phyloP scores from a whole-genome alignment of 768 basidiomycete species.

The Strobilomyces dryophilus region DNA sequence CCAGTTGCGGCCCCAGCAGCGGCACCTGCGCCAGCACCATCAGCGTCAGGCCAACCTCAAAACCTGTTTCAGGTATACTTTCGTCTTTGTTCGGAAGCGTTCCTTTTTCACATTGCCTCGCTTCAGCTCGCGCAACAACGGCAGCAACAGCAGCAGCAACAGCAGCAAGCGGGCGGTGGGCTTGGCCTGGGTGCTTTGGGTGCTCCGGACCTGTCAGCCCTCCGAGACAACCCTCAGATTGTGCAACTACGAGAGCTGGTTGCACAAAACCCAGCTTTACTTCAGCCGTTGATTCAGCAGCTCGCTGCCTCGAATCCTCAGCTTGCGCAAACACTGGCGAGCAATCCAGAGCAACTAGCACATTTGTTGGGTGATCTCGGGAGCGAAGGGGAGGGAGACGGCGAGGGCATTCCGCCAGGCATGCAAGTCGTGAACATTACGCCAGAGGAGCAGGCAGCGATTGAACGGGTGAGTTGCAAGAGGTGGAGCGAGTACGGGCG shows the following conservation, averaged over 20 bases:
- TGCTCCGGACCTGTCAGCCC: constrained; percentile 44
- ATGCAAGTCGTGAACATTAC: constrained; percentile 66
- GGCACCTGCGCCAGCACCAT: constrained; percentile 26
- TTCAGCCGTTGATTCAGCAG: constrained; percentile 84
- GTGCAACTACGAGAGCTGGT: constrained; percentile 71
- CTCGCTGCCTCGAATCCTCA: constrained; percentile 70
- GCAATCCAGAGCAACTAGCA: constrained; percentile 68
- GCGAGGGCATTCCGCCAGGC: constrained; percentile 32
- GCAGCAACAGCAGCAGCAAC: constrained; percentile 32
- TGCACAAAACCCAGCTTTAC: constrained; percentile 67
- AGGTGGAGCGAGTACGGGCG: background rate
- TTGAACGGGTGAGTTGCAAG: constrained; percentile 66
- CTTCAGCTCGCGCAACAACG: constrained; percentile 70
- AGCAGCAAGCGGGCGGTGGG: constrained; percentile 19
- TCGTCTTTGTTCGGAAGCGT: background rate
- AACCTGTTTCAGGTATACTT: constrained; percentile 81
- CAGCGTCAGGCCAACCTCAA: constrained; percentile 51
- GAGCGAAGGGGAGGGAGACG: constrained; percentile 35
- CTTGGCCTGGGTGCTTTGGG: constrained; percentile 20
- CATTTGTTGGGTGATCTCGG: constrained; percentile 53
- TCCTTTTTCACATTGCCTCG: background rate
- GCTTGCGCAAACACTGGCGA: constrained; percentile 61
- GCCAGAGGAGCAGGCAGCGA: constrained; percentile 82
- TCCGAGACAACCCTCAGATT: constrained; percentile 63
- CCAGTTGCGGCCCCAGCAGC: constrained; percentile 32